These are phyloP conservation scores for Paramarasmius palmivorus DNA, from an alignment of 1,284 basidiomycete species.

Conservation along the genomic window DNA sequence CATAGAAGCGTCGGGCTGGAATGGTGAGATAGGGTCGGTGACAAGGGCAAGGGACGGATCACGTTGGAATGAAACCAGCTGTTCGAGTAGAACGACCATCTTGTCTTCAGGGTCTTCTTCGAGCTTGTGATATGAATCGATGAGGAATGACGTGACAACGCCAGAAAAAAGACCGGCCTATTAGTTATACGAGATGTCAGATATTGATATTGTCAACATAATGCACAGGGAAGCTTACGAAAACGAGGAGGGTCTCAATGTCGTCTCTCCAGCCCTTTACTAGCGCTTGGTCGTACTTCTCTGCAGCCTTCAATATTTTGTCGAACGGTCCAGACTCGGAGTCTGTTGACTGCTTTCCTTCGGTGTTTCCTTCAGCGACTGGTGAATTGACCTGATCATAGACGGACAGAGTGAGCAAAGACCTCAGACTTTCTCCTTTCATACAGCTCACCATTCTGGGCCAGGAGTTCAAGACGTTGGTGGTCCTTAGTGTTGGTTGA, in stretches of 20 bases:
- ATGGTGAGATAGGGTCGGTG: neutral
- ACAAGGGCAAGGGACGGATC: neutral
- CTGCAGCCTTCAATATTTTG: neutral
- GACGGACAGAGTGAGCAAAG: too few species aligned
- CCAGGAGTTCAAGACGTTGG: too few species aligned
- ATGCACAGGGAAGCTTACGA: neutral
- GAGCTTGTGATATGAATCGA: slow-evolving; percentile 7
- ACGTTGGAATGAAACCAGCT: neutral
- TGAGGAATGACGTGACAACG: slow-evolving; percentile 4
- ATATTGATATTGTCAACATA: neutral
- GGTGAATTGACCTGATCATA: too few species aligned
- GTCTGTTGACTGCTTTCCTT: too few species aligned
- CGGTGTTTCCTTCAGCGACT: too few species aligned
- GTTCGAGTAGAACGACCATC: neutral
- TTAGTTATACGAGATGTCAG: too few species aligned
- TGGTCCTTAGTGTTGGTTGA: too few species aligned
- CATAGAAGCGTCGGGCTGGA: neutral
- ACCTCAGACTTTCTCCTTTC: too few species aligned
- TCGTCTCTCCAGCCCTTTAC: neutral
- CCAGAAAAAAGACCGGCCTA: slow-evolving; percentile 5
- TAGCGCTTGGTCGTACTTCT: neutral
- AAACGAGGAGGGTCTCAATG: slow-evolving; percentile 2
- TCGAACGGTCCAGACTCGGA: neutral
- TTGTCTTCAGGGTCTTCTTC: neutral
- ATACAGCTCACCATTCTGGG: too few species aligned